Conservation (phyloP, 495 filamentous ascomycete genomes). For the Xylona heveae region DNA sequence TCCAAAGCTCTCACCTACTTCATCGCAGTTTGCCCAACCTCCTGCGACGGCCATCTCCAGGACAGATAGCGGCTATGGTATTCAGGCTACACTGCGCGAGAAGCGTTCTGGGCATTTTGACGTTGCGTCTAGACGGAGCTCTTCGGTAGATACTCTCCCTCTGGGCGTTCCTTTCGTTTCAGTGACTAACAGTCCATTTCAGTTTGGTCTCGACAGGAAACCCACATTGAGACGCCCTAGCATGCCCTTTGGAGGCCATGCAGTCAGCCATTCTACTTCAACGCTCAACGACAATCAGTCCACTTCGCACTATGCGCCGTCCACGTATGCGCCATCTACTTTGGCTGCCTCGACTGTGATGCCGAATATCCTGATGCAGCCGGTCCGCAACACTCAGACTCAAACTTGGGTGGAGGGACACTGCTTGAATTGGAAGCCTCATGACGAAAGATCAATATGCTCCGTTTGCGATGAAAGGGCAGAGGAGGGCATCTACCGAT, state of each 20-base stretch:
- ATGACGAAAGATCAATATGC: conserved; percentile 50
- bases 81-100: conserved; percentile 68
- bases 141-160: conserved; percentile 38
- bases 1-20: conserved; percentile 60
- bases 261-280: conserved; percentile 63
- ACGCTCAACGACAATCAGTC: conserved; percentile 55
- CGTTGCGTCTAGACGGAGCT: conserved; percentile 61
- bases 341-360: conserved; percentile 97
- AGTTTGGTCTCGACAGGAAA: conserved; percentile 55
- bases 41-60: conserved; percentile 59
- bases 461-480: conserved; percentile 75
- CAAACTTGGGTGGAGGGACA: conserved; percentile 89
- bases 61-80: conserved; percentile 71
- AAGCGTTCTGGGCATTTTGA: conserved; percentile 95
- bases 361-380: conserved; percentile 71
- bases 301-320: conserved; percentile 74
- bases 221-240: conserved; percentile 56
- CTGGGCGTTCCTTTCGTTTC: conserved; percentile 1
- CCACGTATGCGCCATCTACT: conserved; percentile 88
- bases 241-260: conserved; percentile 63
- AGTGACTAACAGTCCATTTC: conserved; percentile 9
- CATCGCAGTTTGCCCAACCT: conserved; percentile 53
- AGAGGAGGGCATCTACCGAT: conserved; percentile 79
- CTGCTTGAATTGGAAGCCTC: conserved; percentile 51
- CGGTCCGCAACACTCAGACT: conserved; percentile 66